Base-by-base conservation (phyloP, 2,329 filamentous ascomycete species). In the Chrysosphaeria jannelii region DNA sequence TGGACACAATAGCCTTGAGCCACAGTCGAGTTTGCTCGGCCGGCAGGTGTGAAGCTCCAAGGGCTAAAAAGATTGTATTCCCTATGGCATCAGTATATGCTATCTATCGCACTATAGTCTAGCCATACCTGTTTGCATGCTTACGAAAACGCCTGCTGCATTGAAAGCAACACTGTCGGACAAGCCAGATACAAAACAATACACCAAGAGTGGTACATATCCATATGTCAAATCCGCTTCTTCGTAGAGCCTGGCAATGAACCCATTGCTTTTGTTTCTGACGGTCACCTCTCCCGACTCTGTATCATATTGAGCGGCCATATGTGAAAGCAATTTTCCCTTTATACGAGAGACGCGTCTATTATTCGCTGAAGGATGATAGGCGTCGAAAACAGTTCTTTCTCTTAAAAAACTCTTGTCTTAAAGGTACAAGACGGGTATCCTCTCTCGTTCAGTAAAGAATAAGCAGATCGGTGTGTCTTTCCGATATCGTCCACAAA, bases 121-220 rank as follows among this genome's bases (percentile, higher is more conserved):
- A 22, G 4, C 22, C 47, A 31, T 35, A 59, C 69, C 70, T 15
- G 71, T 79, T 38, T 79, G 72, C 71, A 79, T 79, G 34, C 65
- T 72, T 19, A 76, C 70, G 34, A 81, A 81, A 3, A 66, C 66
- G 8, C 70, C 68, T 65, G 69, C 79, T 20, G 69, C 68, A 27
- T 64, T 67, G 22, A 72, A 68, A 3, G 69, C 63, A 3, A 68
- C 63, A 42, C 67, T 74, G 42, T 81, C 72, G 6, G 76, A 53
- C 8, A 81, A 47, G 4, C 72, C 72, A 0, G 72, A 79, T 37
- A 78, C 67, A 31, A 72, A 45, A 39, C 78, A 79, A 43, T 68
- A 75, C 14, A 60, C 45, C 4, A 81, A 46, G 19, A 81, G 50
- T 11, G 75, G 46, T 2, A 71, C 30, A 35, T 81, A 71, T 9